Conservation (phyloP, 176 grass and related monocot species). For the Juncus effusus region DNA sequence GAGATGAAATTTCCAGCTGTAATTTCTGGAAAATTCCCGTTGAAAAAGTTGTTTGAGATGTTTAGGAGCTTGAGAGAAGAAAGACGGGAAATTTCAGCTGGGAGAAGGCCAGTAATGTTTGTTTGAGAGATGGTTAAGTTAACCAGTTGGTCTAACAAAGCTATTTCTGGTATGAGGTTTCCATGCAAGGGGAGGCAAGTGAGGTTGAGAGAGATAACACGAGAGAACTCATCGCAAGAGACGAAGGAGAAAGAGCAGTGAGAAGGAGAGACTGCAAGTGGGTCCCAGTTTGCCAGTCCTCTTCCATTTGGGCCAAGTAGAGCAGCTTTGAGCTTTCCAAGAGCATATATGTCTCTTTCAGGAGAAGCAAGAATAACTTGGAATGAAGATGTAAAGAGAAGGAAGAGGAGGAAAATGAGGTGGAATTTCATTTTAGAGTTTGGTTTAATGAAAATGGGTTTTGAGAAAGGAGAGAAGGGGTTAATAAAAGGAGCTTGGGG, state of each 20-base stretch:
- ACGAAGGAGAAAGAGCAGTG: slow-evolving; percentile 64
- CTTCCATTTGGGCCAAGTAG: slow-evolving; percentile 21
- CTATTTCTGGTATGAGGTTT: slow-evolving; percentile 36
- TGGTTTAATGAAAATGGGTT: neutral
- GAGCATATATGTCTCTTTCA: slow-evolving; percentile 29
- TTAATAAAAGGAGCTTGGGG: slow-evolving; percentile 18
- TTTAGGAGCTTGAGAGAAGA: slow-evolving; percentile 55
- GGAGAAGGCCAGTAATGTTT: slow-evolving; percentile 36
- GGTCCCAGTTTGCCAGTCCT: slow-evolving; percentile 59
- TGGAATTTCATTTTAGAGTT: neutral
- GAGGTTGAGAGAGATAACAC: slow-evolving; percentile 56
- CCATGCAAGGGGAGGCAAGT: slow-evolving; percentile 40
- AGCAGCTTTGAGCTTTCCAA: slow-evolving; percentile 40
- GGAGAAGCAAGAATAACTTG: slow-evolving; percentile 2
- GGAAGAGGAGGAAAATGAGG: slow-evolving; percentile 12
- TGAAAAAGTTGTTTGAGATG: slow-evolving; percentile 84
- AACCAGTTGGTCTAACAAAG: slow-evolving; percentile 40
- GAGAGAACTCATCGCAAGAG: slow-evolving; percentile 38
- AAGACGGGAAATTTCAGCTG: slow-evolving; percentile 18
- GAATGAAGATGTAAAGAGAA: slow-evolving; percentile 6
- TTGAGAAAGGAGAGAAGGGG: neutral
- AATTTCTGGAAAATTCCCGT: slow-evolving; percentile 19
- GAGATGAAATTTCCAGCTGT: slow-evolving; percentile 13
- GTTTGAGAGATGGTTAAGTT: slow-evolving; percentile 60
- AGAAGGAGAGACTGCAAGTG: slow-evolving; percentile 8